These are phyloP conservation scores for Colletotrichum sp. DNA, from an alignment of 2,329 filamentous ascomycete species.

Conservation along the genomic window DNA sequence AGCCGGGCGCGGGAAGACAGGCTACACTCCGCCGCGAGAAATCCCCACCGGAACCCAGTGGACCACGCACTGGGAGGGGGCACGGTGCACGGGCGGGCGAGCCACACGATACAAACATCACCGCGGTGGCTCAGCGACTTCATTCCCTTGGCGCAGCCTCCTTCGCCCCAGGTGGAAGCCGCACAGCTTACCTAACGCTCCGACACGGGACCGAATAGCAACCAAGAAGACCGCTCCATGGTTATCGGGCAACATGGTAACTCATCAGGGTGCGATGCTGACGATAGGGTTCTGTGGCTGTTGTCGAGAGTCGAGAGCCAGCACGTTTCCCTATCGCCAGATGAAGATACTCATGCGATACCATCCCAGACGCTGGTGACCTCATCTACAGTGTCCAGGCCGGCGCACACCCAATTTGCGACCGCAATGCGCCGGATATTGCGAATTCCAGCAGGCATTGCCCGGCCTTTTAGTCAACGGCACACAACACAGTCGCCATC, in stretches of 20 bases:
- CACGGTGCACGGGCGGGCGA: conserved; percentile 10
- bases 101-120: conserved; percentile 2
- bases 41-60: neutral
- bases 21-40: neutral
- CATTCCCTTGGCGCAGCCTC: neutral
- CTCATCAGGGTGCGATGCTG: neutral
- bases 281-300: neutral
- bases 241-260: neutral
- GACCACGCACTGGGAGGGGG: neutral
- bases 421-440: neutral
- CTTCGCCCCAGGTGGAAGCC: neutral
- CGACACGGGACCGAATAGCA: conserved; percentile 6
- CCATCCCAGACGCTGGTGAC: conserved; percentile 3
- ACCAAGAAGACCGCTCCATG: neutral
- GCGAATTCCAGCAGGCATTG: conserved; percentile 1
- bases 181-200: neutral
- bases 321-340: neutral
- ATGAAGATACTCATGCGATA: neutral
- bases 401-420: neutral
- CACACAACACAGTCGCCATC: neutral
- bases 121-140: conserved; percentile 3
- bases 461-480: neutral
- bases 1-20: neutral
- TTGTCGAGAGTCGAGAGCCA: neutral
- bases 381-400: neutral